Evolutionary conservation across 805 yeast species (phyloP).

Genomic region (Grigorovia humatica): DNA sequence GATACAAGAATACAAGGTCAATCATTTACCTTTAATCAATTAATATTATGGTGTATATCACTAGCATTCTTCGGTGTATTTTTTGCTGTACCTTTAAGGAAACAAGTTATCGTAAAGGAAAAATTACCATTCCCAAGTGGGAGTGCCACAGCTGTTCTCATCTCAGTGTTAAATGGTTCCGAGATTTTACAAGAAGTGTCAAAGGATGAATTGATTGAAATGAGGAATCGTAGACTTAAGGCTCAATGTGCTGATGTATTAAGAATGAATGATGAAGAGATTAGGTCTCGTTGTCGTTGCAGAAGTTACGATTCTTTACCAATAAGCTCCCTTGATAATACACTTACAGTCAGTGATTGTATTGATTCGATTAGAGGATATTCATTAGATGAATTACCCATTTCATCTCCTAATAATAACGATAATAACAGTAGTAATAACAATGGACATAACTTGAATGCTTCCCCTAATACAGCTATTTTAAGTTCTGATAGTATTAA

Average conservation of each 20-base stretch:
- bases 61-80: slow-evolving; percentile 92
- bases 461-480: no score
- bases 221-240: slow-evolving; percentile 18
- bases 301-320: slow-evolving; percentile 1
- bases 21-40: slow-evolving; percentile 36
- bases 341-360: slow-evolving; percentile 7
- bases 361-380: not conserved
- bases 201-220: slow-evolving; percentile 27
- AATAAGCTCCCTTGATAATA: slow-evolving; percentile 10
- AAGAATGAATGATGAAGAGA: slow-evolving; percentile 8
- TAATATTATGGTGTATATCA: slow-evolving; percentile 76
- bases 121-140: slow-evolving; percentile 92
- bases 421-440: not conserved
- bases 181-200: slow-evolving; percentile 33
- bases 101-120: slow-evolving; percentile 79
- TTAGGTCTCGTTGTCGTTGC: slow-evolving; percentile 1
- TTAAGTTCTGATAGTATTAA: not conserved
- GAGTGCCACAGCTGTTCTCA: slow-evolving; percentile 88
- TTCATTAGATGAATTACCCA: not conserved
- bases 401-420: not conserved
- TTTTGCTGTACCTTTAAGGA: slow-evolving; percentile 81
- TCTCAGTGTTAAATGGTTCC: slow-evolving; percentile 74
- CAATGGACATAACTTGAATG: no score
- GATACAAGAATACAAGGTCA: slow-evolving; percentile 23
- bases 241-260: slow-evolving; percentile 22